These are phyloP conservation scores for Pecoramyces ruminantium DNA, from an alignment of 192 early-diverging fungal genomes.

Conservation along the genomic window DNA sequence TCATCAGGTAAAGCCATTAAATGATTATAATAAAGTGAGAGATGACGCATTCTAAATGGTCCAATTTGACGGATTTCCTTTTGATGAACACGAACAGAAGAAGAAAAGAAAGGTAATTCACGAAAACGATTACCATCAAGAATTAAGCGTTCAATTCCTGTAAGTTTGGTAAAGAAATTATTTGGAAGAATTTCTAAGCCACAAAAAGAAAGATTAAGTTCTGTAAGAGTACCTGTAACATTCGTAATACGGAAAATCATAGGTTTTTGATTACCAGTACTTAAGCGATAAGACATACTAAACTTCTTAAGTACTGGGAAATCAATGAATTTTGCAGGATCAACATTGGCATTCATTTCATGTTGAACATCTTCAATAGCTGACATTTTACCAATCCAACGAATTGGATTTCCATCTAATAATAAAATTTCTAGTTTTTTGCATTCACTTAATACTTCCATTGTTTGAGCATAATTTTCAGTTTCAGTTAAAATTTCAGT, in stretches of 20 bases:
- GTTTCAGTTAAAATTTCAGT: conserved; percentile 16
- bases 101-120: conserved; percentile 10
- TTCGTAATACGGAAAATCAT: conserved; percentile 4
- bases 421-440: conserved; percentile 9
- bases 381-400: conserved; percentile 12
- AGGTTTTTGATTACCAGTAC: conserved; percentile 2
- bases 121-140: conserved; percentile 13
- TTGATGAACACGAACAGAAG: neutral
- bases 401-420: conserved; percentile 14
- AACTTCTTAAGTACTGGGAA: conserved; percentile 5
- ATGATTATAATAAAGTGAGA: conserved; percentile 27
- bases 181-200: conserved; percentile 14
- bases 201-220: conserved; percentile 12
- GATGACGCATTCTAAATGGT: conserved; percentile 4
- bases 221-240: conserved; percentile 4
- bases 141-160: conserved; percentile 9
- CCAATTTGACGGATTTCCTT: neutral
- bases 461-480: conserved; percentile 39
- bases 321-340: neutral
- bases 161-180: conserved; percentile 9
- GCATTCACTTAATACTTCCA: conserved; percentile 14
- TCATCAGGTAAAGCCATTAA: conserved; percentile 50
- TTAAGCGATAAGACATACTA: conserved; percentile 3
- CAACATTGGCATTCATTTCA: conserved; percentile 1
- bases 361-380: neutral